phyloP scores from a whole-genome alignment of 2,329 filamentous ascomycete genomes.

The Nigrospora oryzae region DNA sequence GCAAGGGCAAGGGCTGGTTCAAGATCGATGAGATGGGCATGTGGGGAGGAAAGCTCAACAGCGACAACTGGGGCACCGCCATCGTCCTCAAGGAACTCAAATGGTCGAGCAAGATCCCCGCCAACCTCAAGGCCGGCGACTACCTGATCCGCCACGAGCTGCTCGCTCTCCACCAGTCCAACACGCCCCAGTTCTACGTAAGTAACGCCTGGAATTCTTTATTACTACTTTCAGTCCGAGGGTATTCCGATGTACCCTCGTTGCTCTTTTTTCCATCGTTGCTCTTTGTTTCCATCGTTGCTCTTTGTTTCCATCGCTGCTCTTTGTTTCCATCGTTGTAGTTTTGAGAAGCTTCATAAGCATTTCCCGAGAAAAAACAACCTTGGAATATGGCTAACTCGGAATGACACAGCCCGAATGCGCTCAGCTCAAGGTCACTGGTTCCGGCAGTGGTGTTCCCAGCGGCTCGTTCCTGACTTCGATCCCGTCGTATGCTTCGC shows the following conservation, averaged over 20 bases:
- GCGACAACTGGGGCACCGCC: slow-evolving; percentile 38
- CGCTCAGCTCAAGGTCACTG: slow-evolving; percentile 42
- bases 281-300: background rate
- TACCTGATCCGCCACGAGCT: slow-evolving; percentile 51
- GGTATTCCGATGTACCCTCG: background rate
- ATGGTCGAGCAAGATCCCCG: slow-evolving; percentile 42
- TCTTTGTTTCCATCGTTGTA: background rate
- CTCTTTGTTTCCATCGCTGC: no score
- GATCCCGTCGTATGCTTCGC: slow-evolving; percentile 34
- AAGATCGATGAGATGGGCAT: slow-evolving; percentile 49
- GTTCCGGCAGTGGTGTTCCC: slow-evolving; percentile 34
- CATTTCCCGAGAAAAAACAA: no score
- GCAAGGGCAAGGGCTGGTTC: slow-evolving; percentile 46
- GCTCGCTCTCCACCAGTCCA: slow-evolving; percentile 45
- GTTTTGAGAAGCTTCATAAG: no score
- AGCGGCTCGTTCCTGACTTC: slow-evolving; percentile 29
- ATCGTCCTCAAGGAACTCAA: slow-evolving; percentile 32
- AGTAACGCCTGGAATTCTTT: no score
- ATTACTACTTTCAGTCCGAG: no score
- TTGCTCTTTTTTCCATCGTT: background rate
- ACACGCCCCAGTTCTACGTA: slow-evolving; percentile 14
- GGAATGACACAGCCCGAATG: slow-evolving; percentile 38
- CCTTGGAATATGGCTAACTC: no score
- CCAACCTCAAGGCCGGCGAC: slow-evolving; percentile 38
- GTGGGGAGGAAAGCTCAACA: slow-evolving; percentile 31